Conservation (phyloP, 345 rosid species). For the Lagerstroemia speciosa region DNA sequence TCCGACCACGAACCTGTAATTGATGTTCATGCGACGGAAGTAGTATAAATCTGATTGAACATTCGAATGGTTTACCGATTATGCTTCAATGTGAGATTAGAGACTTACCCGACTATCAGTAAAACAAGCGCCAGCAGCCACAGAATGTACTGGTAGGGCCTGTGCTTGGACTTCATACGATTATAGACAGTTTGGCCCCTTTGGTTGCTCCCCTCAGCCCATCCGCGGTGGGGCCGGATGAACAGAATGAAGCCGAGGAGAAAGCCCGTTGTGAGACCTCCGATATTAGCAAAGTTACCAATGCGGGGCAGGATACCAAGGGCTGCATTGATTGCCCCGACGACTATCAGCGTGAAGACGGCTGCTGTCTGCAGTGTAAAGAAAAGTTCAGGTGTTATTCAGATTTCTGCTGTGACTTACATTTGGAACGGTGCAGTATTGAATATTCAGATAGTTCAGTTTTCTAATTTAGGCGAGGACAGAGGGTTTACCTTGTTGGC, state of each 20-base stretch:
- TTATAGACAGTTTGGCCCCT: slow-evolving; percentile 31
- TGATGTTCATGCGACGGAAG: neutral
- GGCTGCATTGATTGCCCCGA: slow-evolving; percentile 54
- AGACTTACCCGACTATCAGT: slow-evolving; percentile 50
- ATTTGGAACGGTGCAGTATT: neutral
- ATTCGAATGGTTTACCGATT: too few relatives aligned
- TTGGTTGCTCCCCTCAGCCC: slow-evolving; percentile 38
- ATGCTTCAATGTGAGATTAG: neutral
- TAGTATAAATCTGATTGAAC: neutral
- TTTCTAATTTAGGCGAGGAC: neutral
- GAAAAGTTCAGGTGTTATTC: neutral
- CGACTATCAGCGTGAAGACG: slow-evolving; percentile 50
- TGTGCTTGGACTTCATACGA: slow-evolving; percentile 45
- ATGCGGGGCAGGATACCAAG: slow-evolving; percentile 83
- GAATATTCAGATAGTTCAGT: neutral
- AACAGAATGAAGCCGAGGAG: slow-evolving; percentile 69
- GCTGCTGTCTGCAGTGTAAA: slow-evolving; percentile 51
- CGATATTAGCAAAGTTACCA: slow-evolving; percentile 81
- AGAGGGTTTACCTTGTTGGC: slow-evolving; percentile 45
- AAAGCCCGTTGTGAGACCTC: slow-evolving; percentile 77
- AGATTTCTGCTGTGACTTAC: too few relatives aligned
- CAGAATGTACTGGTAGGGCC: slow-evolving; percentile 48
- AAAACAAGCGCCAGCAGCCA: slow-evolving; percentile 46
- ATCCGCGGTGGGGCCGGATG: slow-evolving; percentile 68
- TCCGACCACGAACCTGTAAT: slow-evolving; percentile 42